A percentile compares a stretch with the other conserved stretches of the same genome.
Conservation (phyloP, 2,329 filamentous ascomycete genomes). For the Cercospora sp. region DNA sequence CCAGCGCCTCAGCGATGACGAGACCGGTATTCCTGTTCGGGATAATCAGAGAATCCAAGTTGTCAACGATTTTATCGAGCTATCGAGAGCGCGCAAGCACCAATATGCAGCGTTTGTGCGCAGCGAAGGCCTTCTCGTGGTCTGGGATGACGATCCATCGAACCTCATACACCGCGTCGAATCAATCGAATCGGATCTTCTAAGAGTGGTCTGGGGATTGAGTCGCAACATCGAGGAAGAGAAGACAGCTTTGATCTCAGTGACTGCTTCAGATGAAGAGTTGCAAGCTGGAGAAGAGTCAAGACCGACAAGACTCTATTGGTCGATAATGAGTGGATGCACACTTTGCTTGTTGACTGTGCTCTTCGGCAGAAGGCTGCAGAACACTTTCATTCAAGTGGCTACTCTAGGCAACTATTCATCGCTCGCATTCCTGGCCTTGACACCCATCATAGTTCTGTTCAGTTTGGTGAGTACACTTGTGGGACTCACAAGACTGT, state of each 20-base stretch:
- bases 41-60: conserved; percentile 78
- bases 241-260: conserved; percentile 31
- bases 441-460: conserved; percentile 57
- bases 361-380: neutral
- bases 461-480: conserved; percentile 62
- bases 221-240: conserved; percentile 56
- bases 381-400: neutral
- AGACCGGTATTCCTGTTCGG: conserved; percentile 68
- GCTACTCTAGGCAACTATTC: neutral
- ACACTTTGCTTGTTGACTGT: conserved; percentile 3
- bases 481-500: neutral
- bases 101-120: conserved; percentile 80
- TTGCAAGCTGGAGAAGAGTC: conserved; percentile 40
- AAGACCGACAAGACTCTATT: neutral
- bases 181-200: conserved; percentile 72
- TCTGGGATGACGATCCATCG: conserved; percentile 77
- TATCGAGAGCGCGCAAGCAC: conserved; percentile 70
- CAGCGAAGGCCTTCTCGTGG: conserved; percentile 67
- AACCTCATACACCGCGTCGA: conserved; percentile 69
- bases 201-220: conserved; percentile 73
- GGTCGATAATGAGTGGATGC: neutral
- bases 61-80: conserved; percentile 68
- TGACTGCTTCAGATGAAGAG: conserved; percentile 66
- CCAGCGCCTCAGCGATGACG: conserved; percentile 68
- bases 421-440: neutral